phyloP scores from a whole-genome alignment of 768 basidiomycete genomes.

The Tylopilus cervinicoccineus region DNA sequence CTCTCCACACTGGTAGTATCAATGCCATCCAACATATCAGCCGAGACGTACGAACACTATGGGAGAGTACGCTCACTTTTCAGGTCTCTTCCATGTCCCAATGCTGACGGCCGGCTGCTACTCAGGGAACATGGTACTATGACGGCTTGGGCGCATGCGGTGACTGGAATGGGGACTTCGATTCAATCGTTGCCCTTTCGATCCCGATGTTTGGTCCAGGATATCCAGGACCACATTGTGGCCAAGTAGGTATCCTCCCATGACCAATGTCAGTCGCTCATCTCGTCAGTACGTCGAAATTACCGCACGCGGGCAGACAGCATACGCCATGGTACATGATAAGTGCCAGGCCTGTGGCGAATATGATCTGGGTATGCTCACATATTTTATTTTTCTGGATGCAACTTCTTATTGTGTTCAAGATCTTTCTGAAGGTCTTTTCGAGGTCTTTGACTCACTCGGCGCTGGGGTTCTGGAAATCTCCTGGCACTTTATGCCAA shows the following conservation, averaged over 20 bases:
- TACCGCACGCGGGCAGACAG: constrained; percentile 45
- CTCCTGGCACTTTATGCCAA: constrained; percentile 55
- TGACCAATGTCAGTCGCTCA: constrained; percentile 1
- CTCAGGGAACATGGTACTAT: constrained; percentile 62
- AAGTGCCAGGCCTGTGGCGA: constrained; percentile 51
- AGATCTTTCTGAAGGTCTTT: constrained; percentile 67
- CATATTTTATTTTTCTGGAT: neutral
- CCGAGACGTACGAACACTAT: constrained; percentile 46
- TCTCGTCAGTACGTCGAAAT: constrained; percentile 49
- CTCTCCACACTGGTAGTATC: constrained; percentile 37
- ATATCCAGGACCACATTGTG: constrained; percentile 48
- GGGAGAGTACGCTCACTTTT: constrained; percentile 46
- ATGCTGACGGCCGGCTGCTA: constrained; percentile 4
- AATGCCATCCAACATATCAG: constrained; percentile 23
- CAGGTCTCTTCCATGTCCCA: too few species aligned
- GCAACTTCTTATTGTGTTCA: constrained; percentile 1
- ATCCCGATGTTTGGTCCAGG: constrained; percentile 41
- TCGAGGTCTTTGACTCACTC: constrained; percentile 47
- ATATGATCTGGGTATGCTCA: constrained; percentile 49
- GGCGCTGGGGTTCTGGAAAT: constrained; percentile 45
- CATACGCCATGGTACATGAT: constrained; percentile 50
- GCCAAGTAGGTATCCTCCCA: constrained; percentile 41
- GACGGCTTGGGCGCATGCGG: constrained; percentile 64
- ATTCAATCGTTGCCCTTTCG: constrained; percentile 59
- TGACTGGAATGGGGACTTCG: constrained; percentile 39